Evolutionary conservation across 2,329 filamentous ascomycete species (phyloP).

Genomic region (Cercospora brassicicola): DNA sequence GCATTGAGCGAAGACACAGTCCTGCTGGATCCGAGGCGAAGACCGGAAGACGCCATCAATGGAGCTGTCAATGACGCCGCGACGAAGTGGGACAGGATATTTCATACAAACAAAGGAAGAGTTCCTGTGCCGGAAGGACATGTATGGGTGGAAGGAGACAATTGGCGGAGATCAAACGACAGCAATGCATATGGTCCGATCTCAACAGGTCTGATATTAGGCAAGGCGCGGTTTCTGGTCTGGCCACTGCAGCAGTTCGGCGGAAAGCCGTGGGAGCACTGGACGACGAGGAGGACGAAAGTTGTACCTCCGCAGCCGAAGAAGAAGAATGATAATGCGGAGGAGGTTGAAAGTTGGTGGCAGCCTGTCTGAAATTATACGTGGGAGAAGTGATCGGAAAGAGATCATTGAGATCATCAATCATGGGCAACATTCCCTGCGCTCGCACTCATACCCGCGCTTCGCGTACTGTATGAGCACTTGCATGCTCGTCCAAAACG

Average conservation of each 20-base stretch:
- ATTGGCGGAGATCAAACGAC: conserved; percentile 69
- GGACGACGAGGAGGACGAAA: conserved; percentile 46
- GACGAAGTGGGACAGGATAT: conserved; percentile 33
- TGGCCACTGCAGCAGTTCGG: conserved; percentile 65
- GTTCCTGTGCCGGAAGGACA: conserved; percentile 76
- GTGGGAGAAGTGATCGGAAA: background rate
- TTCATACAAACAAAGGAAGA: conserved; percentile 28
- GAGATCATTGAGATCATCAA: background rate
- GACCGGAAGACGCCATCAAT: conserved; percentile 38
- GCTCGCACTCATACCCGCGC: background rate
- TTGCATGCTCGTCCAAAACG: background rate
- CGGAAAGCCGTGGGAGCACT: conserved; percentile 55
- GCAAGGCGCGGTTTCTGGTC: conserved; percentile 70
- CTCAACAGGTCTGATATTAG: conserved; percentile 67
- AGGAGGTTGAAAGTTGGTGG: conserved; percentile 11
- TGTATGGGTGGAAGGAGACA: conserved; percentile 94
- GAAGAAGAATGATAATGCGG: conserved; percentile 20
- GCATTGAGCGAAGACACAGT: conserved; percentile 79
- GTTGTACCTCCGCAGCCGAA: conserved; percentile 39
- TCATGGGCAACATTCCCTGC: background rate
- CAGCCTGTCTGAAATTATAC: conserved; percentile 11
- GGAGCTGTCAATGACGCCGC: conserved; percentile 37
- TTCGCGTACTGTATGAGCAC: background rate
- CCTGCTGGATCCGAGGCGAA: conserved; percentile 53
- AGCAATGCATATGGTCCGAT: conserved; percentile 86